Percentiles rank a stretch among this genome's conserved stretches.
These are phyloP conservation scores for Candida ovalis DNA, from an alignment of 805 yeast species.

Conservation along the genomic window DNA sequence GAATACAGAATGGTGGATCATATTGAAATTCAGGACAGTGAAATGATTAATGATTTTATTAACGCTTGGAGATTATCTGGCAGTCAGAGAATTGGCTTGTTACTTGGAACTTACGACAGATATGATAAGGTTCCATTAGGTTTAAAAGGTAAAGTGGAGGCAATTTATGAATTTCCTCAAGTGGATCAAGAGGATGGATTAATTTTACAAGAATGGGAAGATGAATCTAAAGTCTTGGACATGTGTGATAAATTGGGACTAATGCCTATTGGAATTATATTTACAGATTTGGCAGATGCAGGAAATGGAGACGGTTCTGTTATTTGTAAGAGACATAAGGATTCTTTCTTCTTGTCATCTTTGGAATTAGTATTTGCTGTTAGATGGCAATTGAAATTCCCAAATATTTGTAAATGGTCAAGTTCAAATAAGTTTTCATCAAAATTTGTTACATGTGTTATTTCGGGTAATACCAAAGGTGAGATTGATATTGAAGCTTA, in stretches of 20 bases:
- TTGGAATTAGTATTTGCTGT: slow-evolving; percentile 84
- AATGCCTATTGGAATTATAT: slow-evolving; percentile 73
- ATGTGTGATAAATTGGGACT: slow-evolving; percentile 61
- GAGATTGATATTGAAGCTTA: slow-evolving; percentile 89
- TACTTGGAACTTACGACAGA: slow-evolving; percentile 76
- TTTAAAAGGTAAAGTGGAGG: slow-evolving; percentile 88
- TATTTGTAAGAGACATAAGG: slow-evolving; percentile 86
- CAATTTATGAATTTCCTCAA: slow-evolving; percentile 92
- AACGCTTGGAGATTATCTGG: slow-evolving; percentile 92
- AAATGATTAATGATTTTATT: slow-evolving; percentile 74
- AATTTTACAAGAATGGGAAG: slow-evolving; percentile 52
- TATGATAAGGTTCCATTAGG: slow-evolving; percentile 90
- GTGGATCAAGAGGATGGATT: slow-evolving; percentile 82
- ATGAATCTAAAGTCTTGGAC: slow-evolving; percentile 47
- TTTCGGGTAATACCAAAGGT: slow-evolving; percentile 83
- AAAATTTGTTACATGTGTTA: slow-evolving; percentile 88
- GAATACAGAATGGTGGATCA: slow-evolving; percentile 95
- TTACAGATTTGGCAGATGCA: slow-evolving; percentile 85
- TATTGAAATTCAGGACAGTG: slow-evolving; percentile 79
- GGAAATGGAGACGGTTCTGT: slow-evolving; percentile 88
- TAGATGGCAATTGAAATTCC: slow-evolving; percentile 61
- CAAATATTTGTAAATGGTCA: slow-evolving; percentile 62
- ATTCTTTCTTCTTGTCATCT: slow-evolving; percentile 86
- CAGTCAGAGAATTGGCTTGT: slow-evolving; percentile 76
- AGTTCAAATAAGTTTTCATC: slow-evolving; percentile 70